Evolutionary conservation across 2,329 filamentous ascomycete species (phyloP).

Genomic region (Rugonectria rugulosa): DNA sequence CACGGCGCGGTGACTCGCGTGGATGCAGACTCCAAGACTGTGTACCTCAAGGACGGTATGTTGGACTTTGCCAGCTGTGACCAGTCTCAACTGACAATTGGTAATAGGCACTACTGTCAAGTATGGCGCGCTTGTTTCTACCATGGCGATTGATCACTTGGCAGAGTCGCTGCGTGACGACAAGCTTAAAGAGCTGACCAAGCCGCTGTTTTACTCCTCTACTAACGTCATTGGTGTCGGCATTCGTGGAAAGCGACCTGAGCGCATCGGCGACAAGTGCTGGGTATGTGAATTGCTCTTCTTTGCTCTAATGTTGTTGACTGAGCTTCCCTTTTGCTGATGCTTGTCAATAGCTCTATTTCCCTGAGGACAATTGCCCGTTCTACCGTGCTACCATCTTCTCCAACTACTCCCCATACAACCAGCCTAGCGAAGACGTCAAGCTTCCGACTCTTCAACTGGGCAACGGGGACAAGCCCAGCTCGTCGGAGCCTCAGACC

Average conservation of each 20-base stretch:
- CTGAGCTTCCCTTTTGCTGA: constrained; percentile 31
- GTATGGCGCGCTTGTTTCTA: constrained; percentile 92
- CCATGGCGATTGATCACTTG: constrained; percentile 93
- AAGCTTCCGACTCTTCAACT: constrained; percentile 89
- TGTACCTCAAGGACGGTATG: constrained; percentile 50
- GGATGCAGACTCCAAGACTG: constrained; percentile 83
- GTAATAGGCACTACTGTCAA: constrained; percentile 77
- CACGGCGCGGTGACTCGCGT: constrained; percentile 85
- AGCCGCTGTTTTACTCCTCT: constrained; percentile 94
- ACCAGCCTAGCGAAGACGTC: constrained; percentile 83
- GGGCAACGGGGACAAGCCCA: constrained; percentile 83
- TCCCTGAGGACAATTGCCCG: constrained; percentile 97
- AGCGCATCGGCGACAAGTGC: constrained; percentile 99
- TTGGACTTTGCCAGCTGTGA: background rate
- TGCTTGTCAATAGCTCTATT: constrained; percentile 75
- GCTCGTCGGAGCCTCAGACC: constrained; percentile 75
- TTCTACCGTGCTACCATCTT: constrained; percentile 99
- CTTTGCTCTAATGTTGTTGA: constrained; percentile 64
- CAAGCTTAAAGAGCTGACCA: constrained; percentile 82
- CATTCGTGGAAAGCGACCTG: constrained; percentile 87
- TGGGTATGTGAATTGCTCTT: constrained; percentile 71
- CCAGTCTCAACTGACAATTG: constrained; percentile 64
- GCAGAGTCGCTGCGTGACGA: constrained; percentile 87
- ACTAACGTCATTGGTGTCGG: constrained; percentile 98
- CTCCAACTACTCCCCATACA: constrained; percentile 99